These are phyloP conservation scores for Colletotrichum spinosum DNA, from an alignment of 2,329 filamentous ascomycete species.

Conservation along the genomic window DNA sequence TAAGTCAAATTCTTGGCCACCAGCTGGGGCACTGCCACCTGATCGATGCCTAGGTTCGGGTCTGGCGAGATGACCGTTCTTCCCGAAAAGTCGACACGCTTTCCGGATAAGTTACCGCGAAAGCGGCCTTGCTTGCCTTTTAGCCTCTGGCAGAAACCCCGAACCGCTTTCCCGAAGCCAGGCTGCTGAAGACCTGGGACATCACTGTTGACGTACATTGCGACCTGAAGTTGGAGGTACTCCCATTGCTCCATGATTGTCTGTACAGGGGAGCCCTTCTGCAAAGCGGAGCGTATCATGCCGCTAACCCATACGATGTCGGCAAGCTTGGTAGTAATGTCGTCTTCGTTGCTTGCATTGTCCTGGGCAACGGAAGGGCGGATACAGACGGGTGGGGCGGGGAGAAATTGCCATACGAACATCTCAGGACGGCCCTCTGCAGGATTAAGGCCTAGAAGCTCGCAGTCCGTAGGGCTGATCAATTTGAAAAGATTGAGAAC, in stretches of 20 bases:
- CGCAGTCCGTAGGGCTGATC: slow-evolving; percentile 87
- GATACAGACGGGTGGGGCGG: slow-evolving; percentile 93
- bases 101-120: slow-evolving; percentile 95
- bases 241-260: slow-evolving; percentile 99
- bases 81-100: slow-evolving; percentile 98
- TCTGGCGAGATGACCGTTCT: slow-evolving; percentile 98
- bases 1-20: slow-evolving; percentile 98
- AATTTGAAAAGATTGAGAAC: slow-evolving; percentile 93
- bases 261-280: slow-evolving; percentile 85
- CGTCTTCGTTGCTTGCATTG: slow-evolving; percentile 92
- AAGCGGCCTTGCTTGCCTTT: slow-evolving; percentile 99
- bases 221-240: slow-evolving; percentile 92
- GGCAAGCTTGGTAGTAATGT: slow-evolving; percentile 95
- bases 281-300: slow-evolving; percentile 83
- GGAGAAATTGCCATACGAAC: slow-evolving; percentile 97
- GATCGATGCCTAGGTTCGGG: slow-evolving; percentile 91
- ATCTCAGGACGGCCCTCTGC: slow-evolving; percentile 91
- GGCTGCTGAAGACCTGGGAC: slow-evolving; percentile 92
- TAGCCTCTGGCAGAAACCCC: slow-evolving; percentile 93
- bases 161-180: slow-evolving; percentile 87
- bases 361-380: slow-evolving; percentile 95
- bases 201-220: slow-evolving; percentile 98
- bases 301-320: slow-evolving; percentile 95
- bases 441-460: slow-evolving; percentile 89
- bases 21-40: slow-evolving; percentile 90